Evolutionary conservation across 1,139 yeast species (phyloP).

Genomic region (Zygotorulaspora mrakii): DNA sequence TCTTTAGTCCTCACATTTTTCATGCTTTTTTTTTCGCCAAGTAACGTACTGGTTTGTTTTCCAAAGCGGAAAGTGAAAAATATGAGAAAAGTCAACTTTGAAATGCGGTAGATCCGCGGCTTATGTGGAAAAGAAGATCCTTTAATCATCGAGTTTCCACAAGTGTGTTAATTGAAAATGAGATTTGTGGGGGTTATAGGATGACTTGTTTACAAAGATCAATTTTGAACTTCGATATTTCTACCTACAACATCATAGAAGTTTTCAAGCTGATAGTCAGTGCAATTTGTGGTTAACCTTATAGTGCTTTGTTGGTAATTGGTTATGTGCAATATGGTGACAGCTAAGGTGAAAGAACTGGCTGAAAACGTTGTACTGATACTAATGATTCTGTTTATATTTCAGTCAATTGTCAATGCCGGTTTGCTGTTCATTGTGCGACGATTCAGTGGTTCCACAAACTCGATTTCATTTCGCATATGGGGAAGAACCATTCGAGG

Average conservation of each 20-base stretch:
- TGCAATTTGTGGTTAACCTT: too few relatives aligned
- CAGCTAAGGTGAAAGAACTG: constrained; percentile 1
- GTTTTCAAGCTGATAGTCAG: too few relatives aligned
- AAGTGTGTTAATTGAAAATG: not conserved
- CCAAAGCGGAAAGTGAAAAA: not conserved
- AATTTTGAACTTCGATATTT: not conserved
- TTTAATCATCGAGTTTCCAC: too few relatives aligned
- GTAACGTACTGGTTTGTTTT: not conserved
- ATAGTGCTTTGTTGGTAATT: too few relatives aligned
- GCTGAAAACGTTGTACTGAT: not conserved
- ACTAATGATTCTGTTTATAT: constrained; percentile 1
- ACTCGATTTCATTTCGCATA: constrained; percentile 17
- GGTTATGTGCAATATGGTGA: not conserved
- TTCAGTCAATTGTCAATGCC: constrained; percentile 2
- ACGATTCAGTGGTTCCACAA: constrained; percentile 6
- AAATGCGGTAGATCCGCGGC: not conserved
- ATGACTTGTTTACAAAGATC: not conserved
- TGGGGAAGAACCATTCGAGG: constrained; percentile 23
- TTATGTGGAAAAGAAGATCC: too few relatives aligned
- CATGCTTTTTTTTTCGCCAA: not conserved
- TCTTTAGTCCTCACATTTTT: not conserved
- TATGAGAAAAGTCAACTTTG: constrained; percentile 1
- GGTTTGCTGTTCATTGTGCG: constrained; percentile 7
- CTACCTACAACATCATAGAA: too few relatives aligned
- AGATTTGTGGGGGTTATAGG: not conserved